phyloP scores from a whole-genome alignment of 2,329 filamentous ascomycete genomes.

The Colletotrichum tamarilloi region DNA sequence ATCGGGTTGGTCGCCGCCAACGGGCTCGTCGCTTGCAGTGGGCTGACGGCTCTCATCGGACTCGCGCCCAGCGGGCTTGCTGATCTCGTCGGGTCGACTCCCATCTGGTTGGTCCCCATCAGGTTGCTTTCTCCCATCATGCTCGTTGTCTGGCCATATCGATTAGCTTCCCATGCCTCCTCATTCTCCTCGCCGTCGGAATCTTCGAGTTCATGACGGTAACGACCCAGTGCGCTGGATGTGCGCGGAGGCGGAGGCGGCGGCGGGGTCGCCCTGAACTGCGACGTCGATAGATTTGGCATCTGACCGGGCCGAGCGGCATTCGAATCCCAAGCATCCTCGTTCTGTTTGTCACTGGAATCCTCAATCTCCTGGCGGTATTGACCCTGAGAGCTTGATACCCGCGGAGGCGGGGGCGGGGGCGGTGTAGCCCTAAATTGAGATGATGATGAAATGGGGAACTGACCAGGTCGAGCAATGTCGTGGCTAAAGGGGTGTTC shows the following conservation, averaged over 20 bases:
- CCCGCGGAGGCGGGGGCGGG: conserved; percentile 13
- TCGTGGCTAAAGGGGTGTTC: conserved; percentile 11
- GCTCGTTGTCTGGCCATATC: conserved; percentile 24
- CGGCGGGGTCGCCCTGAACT: conserved; percentile 7
- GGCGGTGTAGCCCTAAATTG: conserved; percentile 24
- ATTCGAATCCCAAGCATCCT: conserved; percentile 26
- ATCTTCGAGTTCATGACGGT: conserved; percentile 20
- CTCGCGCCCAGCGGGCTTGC: background rate
- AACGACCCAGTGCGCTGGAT: conserved; percentile 7
- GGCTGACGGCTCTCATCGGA: conserved; percentile 13
- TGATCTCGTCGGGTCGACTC: background rate
- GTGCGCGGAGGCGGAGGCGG: conserved; percentile 20
- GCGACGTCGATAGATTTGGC: conserved; percentile 28
- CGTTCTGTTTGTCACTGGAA: conserved; percentile 22
- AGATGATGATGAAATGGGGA: conserved; percentile 35
- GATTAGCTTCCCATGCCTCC: conserved; percentile 29
- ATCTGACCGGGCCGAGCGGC: conserved; percentile 25
- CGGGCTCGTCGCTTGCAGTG: background rate
- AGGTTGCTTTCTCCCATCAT: conserved; percentile 11
- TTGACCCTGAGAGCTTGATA: conserved; percentile 13
- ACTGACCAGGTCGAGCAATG: conserved; percentile 32
- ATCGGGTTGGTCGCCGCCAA: background rate
- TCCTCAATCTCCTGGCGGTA: conserved; percentile 11
- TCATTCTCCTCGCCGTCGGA: conserved; percentile 24
- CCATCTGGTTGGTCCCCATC: conserved; percentile 7